Evolutionary conservation across 371 early-diverging fungal species (phyloP).

Genomic region (Syncephalastrum monosporum): DNA sequence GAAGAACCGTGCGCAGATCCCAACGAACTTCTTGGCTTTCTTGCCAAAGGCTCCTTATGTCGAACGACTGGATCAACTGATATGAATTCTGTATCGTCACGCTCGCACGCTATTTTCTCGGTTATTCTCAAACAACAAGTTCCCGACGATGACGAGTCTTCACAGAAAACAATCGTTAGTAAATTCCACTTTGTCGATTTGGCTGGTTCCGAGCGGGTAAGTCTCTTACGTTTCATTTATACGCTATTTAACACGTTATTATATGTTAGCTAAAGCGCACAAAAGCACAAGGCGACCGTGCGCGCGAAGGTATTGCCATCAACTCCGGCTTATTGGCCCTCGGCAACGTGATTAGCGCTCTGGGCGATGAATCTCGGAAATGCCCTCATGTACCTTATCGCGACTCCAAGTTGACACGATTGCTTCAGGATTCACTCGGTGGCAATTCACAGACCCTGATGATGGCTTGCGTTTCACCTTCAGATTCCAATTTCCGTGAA

Average conservation of each 20-base stretch:
- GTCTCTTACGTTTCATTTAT: not conserved
- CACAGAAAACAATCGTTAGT: slow-evolving; percentile 45
- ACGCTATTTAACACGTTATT: not conserved
- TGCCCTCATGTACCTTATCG: slow-evolving; percentile 90
- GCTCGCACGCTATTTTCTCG: slow-evolving; percentile 98
- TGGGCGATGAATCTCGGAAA: slow-evolving; percentile 80
- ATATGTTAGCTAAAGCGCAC: slow-evolving; percentile 41
- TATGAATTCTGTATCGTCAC: slow-evolving; percentile 96
- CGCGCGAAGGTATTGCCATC: slow-evolving; percentile 97
- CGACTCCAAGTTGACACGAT: slow-evolving; percentile 86
- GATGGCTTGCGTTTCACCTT: slow-evolving; percentile 90
- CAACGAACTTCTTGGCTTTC: slow-evolving; percentile 70
- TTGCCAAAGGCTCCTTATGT: slow-evolving; percentile 78
- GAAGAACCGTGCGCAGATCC: slow-evolving; percentile 78
- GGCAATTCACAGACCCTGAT: slow-evolving; percentile 91
- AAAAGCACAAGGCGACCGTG: slow-evolving; percentile 80
- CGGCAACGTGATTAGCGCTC: slow-evolving; percentile 98
- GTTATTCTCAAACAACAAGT: slow-evolving; percentile 67
- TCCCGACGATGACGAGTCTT: slow-evolving; percentile 15
- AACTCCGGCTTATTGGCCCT: slow-evolving; percentile 96
- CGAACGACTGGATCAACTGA: slow-evolving; percentile 96
- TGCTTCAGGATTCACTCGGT: slow-evolving; percentile 96
- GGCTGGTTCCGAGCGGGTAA: slow-evolving; percentile 75
- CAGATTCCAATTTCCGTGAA: slow-evolving; percentile 80
- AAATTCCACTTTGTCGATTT: slow-evolving; percentile 97